Evolutionary conservation across 805 yeast genomes (phyloP), one percentile per base, ranked within the genome.

Genomic region (Lipomyces japonicus): DNA sequence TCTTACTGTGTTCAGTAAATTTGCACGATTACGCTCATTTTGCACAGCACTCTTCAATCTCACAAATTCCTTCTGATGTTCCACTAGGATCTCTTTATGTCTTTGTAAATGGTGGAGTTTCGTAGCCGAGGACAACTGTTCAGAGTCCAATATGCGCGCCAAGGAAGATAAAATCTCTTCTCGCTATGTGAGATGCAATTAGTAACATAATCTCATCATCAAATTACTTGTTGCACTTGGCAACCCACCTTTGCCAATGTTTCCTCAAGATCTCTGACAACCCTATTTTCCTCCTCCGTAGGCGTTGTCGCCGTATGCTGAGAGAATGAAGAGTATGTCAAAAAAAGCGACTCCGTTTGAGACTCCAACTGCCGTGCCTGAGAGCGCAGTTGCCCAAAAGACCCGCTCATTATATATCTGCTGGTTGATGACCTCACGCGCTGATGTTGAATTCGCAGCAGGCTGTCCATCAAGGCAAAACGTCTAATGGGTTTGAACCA

Each of bases 91-190:
- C 66, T 88, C 96, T 60, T 78, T 79, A 65, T 88, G 96, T 54
- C 97, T 79, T 51, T 83, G 80, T 41, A 89, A 69, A 65, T 90
- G 97, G 61, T 85, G 91, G 38, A 81, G 67, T 65, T 85, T 85
- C 0, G 93, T 78, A 0, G 93, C 78, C 3, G 90, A 76, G 5
- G 84, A 75, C 14, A 74, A 68, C 25, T 77, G 71, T 49, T 75
- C 81, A 1, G 77, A 69, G 41, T 85, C 86, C 18, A 79, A 69
- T 9, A 80, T 72, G 30, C 82, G 70, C 43, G 74, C 71, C 56
- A 85, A 64, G 30, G 74, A 70, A 30, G 70, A 73, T 5, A 86
- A 66, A 2, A 76, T 63, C 3, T 75, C 82, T 31, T 79, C 81
- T 45, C 90, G 67, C 63, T 69, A 39, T n/a, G 9, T 32, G 37